phyloP scores from a whole-genome alignment of 192 early-diverging fungal species.

The Rhizoclosmatium sp. region DNA sequence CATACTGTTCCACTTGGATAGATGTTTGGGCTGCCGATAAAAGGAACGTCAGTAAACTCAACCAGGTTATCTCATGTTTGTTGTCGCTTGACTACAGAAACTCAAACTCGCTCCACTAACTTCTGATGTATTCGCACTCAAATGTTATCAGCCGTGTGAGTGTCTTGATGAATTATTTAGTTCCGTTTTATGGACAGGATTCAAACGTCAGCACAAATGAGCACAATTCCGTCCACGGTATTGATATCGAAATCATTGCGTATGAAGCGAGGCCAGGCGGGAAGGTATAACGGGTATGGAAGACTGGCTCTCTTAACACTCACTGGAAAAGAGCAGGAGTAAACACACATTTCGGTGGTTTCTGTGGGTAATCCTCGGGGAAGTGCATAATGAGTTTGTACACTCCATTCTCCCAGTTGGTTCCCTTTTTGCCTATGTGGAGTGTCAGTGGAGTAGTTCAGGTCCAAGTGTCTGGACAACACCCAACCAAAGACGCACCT shows the following conservation, averaged over 20 bases:
- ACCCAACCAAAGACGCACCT: constrained; percentile 52
- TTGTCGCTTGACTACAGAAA: too few species aligned
- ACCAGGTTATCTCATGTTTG: neutral
- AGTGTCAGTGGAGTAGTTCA: neutral
- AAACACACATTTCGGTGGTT: constrained; percentile 82
- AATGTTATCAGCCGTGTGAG: too few species aligned
- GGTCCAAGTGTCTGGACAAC: neutral
- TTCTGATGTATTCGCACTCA: too few species aligned
- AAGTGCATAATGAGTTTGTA: constrained; percentile 77
- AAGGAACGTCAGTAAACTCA: neutral
- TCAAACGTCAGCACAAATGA: too few species aligned
- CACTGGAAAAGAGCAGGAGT: constrained; percentile 44
- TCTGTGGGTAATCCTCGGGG: constrained; percentile 88
- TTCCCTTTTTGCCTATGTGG: constrained; percentile 52
- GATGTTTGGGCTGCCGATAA: constrained; percentile 76
- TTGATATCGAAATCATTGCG: too few species aligned
- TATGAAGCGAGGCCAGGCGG: too few species aligned
- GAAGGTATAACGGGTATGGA: too few species aligned
- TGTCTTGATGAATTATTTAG: too few species aligned
- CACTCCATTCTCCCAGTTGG: constrained; percentile 85
- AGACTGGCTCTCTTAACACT: too few species aligned
- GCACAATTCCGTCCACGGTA: too few species aligned
- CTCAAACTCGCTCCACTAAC: too few species aligned
- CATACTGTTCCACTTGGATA: constrained; percentile 98
- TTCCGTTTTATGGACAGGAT: too few species aligned